Evolutionary conservation across 257 asterid species (phyloP).

Genomic region (Voacanga thouarsii): DNA sequence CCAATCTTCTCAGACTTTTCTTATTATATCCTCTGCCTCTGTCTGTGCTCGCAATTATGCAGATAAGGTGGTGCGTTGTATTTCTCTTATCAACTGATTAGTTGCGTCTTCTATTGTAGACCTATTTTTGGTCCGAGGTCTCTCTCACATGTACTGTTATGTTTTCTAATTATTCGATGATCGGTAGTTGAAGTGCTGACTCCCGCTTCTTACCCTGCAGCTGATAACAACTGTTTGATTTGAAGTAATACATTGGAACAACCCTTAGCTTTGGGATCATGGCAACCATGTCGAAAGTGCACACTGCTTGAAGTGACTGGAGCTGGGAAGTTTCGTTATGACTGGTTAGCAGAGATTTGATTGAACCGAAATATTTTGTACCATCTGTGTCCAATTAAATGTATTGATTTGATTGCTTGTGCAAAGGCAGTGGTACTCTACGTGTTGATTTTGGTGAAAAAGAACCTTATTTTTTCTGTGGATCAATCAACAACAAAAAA

Average conservation of each 20-base stretch:
- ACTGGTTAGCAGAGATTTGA: not conserved
- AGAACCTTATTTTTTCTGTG: slow-evolving; percentile 1
- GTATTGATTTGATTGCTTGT: slow-evolving; percentile 11
- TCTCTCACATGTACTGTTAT: not conserved
- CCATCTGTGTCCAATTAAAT: slow-evolving; percentile 2
- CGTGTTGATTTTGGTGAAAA: slow-evolving; percentile 14
- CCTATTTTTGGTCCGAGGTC: not conserved
- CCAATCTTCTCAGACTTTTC: not conserved
- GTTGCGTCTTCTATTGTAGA: not conserved
- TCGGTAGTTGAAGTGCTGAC: not conserved
- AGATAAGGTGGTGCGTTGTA: not conserved
- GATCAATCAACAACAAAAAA: not conserved
- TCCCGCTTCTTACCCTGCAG: slow-evolving; percentile 4
- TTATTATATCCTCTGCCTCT: too few species aligned
- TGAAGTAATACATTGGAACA: not conserved
- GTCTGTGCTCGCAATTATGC: not conserved
- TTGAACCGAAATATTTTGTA: not conserved
- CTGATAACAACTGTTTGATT: not conserved
- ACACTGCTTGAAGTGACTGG: slow-evolving; percentile 2
- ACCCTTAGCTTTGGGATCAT: slow-evolving; percentile 4
- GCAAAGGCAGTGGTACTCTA: not conserved
- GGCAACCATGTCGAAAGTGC: not conserved
- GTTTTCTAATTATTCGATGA: not conserved
- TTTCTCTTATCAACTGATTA: not conserved
- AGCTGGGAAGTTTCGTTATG: not conserved